Evolutionary conservation across 495 filamentous ascomycete species (phyloP).

Genomic region (Baudoinia panamericana): DNA sequence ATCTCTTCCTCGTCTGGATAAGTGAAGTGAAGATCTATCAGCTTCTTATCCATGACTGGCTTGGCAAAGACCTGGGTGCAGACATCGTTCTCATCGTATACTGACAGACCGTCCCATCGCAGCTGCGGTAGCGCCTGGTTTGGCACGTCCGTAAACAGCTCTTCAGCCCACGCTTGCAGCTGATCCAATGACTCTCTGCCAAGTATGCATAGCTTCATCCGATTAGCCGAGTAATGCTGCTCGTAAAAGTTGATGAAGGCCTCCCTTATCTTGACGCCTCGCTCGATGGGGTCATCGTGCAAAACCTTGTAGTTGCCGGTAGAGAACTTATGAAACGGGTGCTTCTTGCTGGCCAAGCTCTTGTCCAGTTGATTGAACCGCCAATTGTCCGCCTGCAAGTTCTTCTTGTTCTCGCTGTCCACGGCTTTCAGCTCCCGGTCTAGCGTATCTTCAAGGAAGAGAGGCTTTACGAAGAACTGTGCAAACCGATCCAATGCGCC

Average conservation of each 20-base stretch:
- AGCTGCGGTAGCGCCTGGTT: constrained; percentile 78
- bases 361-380: constrained; percentile 85
- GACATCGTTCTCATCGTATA: constrained; percentile 54
- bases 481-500: constrained; percentile 92
- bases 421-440: constrained; percentile 88
- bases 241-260: constrained; percentile 92
- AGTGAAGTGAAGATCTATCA: constrained; percentile 75
- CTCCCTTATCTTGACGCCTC: constrained; percentile 75
- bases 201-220: constrained; percentile 88
- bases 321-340: constrained; percentile 93
- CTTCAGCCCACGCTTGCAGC: constrained; percentile 74
- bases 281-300: constrained; percentile 66
- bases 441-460: constrained; percentile 80
- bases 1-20: constrained; percentile 78
- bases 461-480: constrained; percentile 88
- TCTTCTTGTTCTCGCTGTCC: constrained; percentile 99
- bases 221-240: constrained; percentile 85
- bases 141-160: constrained; percentile 68
- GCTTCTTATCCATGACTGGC: constrained; percentile 85
- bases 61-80: constrained; percentile 82
- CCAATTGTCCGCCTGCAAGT: constrained; percentile 91
- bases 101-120: constrained; percentile 63
- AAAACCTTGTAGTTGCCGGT: constrained; percentile 86
- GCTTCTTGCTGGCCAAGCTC: constrained; percentile 72
- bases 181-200: constrained; percentile 81